phyloP scores from a whole-genome alignment of 139 green algal species.

The Spirogloea muscicola region DNA sequence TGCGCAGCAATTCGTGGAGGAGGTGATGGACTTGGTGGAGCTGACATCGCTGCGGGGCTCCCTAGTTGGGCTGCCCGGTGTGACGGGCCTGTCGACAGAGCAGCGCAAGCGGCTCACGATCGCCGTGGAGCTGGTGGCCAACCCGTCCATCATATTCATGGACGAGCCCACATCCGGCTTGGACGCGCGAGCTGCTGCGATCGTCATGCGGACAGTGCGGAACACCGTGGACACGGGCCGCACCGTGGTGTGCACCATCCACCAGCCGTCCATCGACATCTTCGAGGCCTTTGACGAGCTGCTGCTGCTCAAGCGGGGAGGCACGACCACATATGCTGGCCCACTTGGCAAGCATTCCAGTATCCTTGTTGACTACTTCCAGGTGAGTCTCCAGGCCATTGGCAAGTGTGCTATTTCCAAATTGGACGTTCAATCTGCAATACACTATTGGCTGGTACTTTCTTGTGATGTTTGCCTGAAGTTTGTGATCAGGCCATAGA shows the following conservation, averaged over 20 bases:
- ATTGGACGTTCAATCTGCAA: no score
- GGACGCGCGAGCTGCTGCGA: conserved; percentile 57
- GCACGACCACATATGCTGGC: conserved; percentile 75
- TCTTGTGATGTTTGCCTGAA: no score
- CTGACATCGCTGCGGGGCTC: conserved; percentile 51
- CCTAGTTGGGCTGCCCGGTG: conserved; percentile 49
- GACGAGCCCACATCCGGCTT: conserved; percentile 50
- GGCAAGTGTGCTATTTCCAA: no score
- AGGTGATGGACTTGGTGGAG: conserved; percentile 71
- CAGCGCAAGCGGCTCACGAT: conserved; percentile 88
- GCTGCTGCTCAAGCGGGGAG: conserved; percentile 72
- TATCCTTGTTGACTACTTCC: conserved; percentile 52
- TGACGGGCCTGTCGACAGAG: conserved; percentile 54
- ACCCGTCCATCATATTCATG: conserved; percentile 56
- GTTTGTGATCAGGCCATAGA: no score
- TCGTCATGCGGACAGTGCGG: conserved; percentile 58
- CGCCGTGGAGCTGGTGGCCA: conserved; percentile 81
- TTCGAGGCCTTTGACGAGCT: conserved; percentile 26
- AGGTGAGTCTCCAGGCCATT: no score
- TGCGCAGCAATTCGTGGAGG: conserved; percentile 51
- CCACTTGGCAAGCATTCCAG: conserved; percentile 60
- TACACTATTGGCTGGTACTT: no score
- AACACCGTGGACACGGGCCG: conserved; percentile 51
- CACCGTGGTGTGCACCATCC: conserved; percentile 83
- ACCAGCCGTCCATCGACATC: conserved; percentile 66